Evolutionary conservation across 176 grass and related monocot genomes (phyloP).

Genomic region (Cymbopogon citratus): DNA sequence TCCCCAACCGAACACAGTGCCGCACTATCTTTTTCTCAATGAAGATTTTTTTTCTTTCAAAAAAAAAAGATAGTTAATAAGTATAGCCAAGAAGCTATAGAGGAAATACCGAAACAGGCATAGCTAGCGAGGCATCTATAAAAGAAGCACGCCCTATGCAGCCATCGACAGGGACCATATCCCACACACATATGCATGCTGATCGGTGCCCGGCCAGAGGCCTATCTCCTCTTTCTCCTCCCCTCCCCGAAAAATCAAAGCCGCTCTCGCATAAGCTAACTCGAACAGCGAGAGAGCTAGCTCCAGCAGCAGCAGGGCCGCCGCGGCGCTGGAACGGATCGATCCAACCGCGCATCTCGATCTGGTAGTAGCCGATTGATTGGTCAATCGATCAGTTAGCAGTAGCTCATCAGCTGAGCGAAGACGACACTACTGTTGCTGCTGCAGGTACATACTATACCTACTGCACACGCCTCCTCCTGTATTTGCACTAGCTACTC

Average conservation of each 20-base stretch:
- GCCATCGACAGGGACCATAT: conserved; percentile 43
- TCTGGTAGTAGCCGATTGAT: conserved; percentile 24
- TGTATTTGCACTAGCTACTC: neutral
- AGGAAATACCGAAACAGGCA: neutral
- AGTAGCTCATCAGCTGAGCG: neutral
- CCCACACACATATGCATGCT: neutral
- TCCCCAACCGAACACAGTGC: conserved; percentile 21
- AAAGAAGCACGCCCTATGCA: conserved; percentile 38
- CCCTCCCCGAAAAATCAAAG: no score
- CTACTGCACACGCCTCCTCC: neutral
- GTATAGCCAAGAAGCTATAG: no score
- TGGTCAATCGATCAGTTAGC: conserved; percentile 25
- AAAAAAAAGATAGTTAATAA: neutral
- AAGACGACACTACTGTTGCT: neutral
- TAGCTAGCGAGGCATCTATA: conserved; percentile 34
- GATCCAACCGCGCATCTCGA: neutral
- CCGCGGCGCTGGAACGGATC: no score
- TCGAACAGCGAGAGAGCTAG: conserved; percentile 24
- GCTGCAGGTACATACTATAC: neutral
- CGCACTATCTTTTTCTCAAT: conserved; percentile 3
- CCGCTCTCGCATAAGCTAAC: conserved; percentile 11
- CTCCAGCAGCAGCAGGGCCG: neutral
- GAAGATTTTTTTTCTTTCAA: neutral
- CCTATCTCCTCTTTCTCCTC: neutral
- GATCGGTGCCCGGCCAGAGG: no score